Base-by-base conservation (phyloP, 257 asterid species). In the Solanum acaule region DNA sequence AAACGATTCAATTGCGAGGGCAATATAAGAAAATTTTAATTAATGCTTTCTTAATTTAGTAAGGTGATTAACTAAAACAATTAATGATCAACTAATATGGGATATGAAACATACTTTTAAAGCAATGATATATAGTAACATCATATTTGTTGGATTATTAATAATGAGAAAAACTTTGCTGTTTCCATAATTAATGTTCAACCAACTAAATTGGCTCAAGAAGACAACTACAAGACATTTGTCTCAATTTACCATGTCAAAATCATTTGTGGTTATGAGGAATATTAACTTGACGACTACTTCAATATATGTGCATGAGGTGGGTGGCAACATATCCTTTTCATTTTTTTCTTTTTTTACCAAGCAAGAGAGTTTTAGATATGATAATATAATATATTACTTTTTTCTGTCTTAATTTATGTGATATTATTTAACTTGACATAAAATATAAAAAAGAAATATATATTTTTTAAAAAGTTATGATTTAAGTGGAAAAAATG, bases 201-300 rank as follows among this genome's bases (percentile, higher is more conserved):
- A 89, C 88, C 6, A 86, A 83, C 37, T 67, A 15, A 37, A 13
- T 87, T 65, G 87, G 16, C 46, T 10, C 10, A 81, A 35, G 67
- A 40, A 76, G 23, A 84, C 61, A 73, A 15, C 49, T 16, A 34
- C 6, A 34, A 29, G n/a, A 56, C n/a, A 18, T 22, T 35, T 52
- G 90, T 85, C 91, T 84, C 56, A 44, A 65, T 84, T 78, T 46
- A 37, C 49, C 22, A 82, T 7, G 84, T 78, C 85, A 42, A 78
- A 78, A 78, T 78, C 84, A 25, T 67, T 81, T 78, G 63, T 78
- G 23, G 63, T 78, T 42, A 25, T n/a, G 37, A 40, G 13, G 59
- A 12, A 37, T 11, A 14, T 78, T 12, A n/a, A 40, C 63, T 14
- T 78, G 61, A 52, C 52, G 3, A 77, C 63, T 42, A 40, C 61